These are phyloP conservation scores for Monosporozyma aerobia DNA, from an alignment of 805 yeast species.

Conservation along the genomic window DNA sequence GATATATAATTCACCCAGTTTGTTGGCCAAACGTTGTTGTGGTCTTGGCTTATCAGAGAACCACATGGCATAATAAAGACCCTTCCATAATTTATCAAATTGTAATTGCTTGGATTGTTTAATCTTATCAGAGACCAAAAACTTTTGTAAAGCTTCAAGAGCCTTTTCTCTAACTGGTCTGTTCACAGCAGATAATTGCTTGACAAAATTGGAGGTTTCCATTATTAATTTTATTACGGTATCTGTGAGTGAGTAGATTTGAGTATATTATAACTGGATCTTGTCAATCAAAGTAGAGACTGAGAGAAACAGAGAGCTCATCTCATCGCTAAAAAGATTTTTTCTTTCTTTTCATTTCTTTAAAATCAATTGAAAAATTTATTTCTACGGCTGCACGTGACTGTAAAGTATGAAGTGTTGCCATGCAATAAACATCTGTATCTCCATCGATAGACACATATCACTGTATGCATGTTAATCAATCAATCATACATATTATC, in stretches of 20 bases:
- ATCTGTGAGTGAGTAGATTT: neutral
- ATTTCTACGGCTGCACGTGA: neutral
- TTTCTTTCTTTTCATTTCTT: neutral
- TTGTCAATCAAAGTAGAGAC: neutral
- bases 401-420: neutral
- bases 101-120: slow-evolving; percentile 40
- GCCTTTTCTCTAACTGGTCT: slow-evolving; percentile 67
- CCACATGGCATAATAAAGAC: slow-evolving; percentile 95
- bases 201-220: slow-evolving; percentile 50
- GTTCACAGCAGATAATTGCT: slow-evolving; percentile 74
- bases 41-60: slow-evolving; percentile 88
- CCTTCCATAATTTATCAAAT: slow-evolving; percentile 86
- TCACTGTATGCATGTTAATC: too few species aligned
- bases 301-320: neutral
- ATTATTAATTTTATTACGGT: slow-evolving; percentile 8
- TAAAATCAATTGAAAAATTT: neutral
- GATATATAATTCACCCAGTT: slow-evolving; percentile 44
- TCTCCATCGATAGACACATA: too few species aligned
- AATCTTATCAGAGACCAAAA: slow-evolving; percentile 39
- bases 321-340: slow-evolving; percentile 7
- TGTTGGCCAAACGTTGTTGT: slow-evolving; percentile 74
- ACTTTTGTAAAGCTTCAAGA: slow-evolving; percentile 51
- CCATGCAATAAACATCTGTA: too few species aligned
- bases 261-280: too few species aligned
- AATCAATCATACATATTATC: slow-evolving; percentile 18